These are phyloP conservation scores for Asterionellopsis glacialis DNA, from an alignment of 108 stramenopile species.

Conservation along the genomic window DNA sequence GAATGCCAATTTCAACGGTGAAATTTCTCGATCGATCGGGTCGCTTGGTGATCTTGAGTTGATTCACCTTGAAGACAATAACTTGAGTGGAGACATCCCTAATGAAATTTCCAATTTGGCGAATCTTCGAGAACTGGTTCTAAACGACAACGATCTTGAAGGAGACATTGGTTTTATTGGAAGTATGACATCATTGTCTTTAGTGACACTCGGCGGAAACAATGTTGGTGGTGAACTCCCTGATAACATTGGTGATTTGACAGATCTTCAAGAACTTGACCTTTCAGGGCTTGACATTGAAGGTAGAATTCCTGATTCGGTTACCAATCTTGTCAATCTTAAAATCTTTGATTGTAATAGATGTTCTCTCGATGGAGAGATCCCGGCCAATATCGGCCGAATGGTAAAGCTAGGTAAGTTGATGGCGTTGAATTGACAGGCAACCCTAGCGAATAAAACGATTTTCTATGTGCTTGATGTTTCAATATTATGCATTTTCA, in stretches of 20 bases:
- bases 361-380: conserved; percentile 6
- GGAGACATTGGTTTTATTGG: conserved; percentile 3
- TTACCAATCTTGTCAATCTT: conserved; percentile 33
- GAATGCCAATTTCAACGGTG: not conserved
- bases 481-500: too few species aligned
- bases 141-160: conserved; percentile 18
- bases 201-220: not conserved
- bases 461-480: too few species aligned
- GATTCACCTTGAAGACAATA: conserved; percentile 20
- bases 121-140: conserved; percentile 25
- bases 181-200: not conserved
- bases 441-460: too few species aligned
- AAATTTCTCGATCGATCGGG: not conserved
- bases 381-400: conserved; percentile 8
- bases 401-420: not conserved
- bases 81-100: conserved; percentile 38
- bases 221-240: conserved; percentile 19
- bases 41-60: not conserved
- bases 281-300: conserved; percentile 10
- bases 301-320: conserved; percentile 28
- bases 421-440: not conserved
- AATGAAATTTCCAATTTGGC: conserved; percentile 32
- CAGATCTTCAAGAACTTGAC: conserved; percentile 49
- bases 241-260: conserved; percentile 46
- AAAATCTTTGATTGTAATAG: conserved; percentile 19